Conservation (phyloP, 1,284 basidiomycete genomes). For the Heterobasidion occidentale region DNA sequence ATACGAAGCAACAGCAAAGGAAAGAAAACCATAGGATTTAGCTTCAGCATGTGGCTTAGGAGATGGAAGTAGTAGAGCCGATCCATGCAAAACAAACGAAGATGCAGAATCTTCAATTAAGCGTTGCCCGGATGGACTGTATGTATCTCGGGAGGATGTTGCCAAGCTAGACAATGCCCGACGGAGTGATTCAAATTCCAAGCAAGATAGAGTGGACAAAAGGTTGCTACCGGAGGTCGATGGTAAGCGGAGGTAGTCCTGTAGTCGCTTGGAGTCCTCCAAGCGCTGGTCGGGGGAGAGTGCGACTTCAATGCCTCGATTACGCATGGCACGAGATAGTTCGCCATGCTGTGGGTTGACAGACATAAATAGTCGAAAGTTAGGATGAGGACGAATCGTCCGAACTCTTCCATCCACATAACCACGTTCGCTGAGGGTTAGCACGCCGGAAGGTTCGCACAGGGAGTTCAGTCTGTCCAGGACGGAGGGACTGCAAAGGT, state of each 20-base stretch:
- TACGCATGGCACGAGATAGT: constrained; percentile 96
- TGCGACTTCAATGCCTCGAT: constrained; percentile 88
- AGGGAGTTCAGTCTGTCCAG: constrained; percentile 96
- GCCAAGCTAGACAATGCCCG: constrained; percentile 24
- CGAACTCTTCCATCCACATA: constrained; percentile 74
- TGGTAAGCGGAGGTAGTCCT: constrained; percentile 45
- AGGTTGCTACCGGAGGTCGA: constrained; percentile 7
- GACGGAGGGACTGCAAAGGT: constrained; percentile 92
- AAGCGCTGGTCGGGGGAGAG: constrained; percentile 27
- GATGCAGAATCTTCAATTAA: constrained; percentile 43
- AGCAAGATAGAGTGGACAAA: constrained; percentile 21
- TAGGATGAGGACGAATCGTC: constrained; percentile 74
- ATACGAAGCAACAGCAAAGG: not conserved
- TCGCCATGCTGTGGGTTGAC: constrained; percentile 91
- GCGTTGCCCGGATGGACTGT: constrained; percentile 21
- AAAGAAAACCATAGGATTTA: not conserved
- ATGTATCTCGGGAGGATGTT: not conserved
- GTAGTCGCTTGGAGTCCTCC: constrained; percentile 40
- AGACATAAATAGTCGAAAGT: constrained; percentile 93
- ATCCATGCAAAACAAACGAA: constrained; percentile 31
- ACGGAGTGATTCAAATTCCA: constrained; percentile 17
- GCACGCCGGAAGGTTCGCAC: constrained; percentile 79
- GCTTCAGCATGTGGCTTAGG: not conserved
- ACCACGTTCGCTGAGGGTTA: constrained; percentile 88
- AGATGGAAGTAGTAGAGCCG: constrained; percentile 16